phyloP scores from a whole-genome alignment of 352 stramenopile species.

The Phytophthora niederhauseri region DNA sequence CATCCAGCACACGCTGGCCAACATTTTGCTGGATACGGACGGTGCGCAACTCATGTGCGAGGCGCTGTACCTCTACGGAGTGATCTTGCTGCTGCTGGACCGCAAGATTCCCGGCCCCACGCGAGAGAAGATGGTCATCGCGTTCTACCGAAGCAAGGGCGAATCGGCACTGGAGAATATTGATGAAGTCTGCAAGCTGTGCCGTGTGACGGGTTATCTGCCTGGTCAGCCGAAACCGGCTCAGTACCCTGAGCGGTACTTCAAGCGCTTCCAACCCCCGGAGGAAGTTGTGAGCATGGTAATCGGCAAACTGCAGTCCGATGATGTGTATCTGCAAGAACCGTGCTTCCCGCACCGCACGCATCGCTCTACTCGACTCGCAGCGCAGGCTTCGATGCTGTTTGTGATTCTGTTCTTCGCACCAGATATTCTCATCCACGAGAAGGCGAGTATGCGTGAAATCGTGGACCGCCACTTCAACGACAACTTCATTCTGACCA shows the following conservation, averaged over 20 bases:
- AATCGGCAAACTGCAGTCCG: slow-evolving; percentile 93
- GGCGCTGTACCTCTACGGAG: slow-evolving; percentile 94
- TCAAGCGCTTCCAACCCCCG: slow-evolving; percentile 87
- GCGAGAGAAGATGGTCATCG: slow-evolving; percentile 94
- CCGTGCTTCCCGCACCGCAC: slow-evolving; percentile 93
- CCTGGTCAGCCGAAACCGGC: slow-evolving; percentile 83
- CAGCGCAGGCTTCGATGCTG: slow-evolving; percentile 93
- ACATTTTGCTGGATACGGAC: slow-evolving; percentile 94
- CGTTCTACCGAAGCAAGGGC: slow-evolving; percentile 88
- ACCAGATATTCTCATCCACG: slow-evolving; percentile 91
- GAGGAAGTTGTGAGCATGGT: slow-evolving; percentile 93
- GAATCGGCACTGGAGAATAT: slow-evolving; percentile 91
- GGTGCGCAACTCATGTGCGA: slow-evolving; percentile 95
- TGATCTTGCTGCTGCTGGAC: slow-evolving; percentile 95
- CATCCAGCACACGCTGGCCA: slow-evolving; percentile 95
- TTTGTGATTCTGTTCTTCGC: slow-evolving; percentile 97
- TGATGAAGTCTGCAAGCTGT: slow-evolving; percentile 93
- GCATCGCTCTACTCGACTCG: slow-evolving; percentile 92
- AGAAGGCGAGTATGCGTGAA: slow-evolving; percentile 93
- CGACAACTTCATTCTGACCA: slow-evolving; percentile 96
- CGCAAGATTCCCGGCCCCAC: slow-evolving; percentile 88
- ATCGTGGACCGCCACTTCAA: slow-evolving; percentile 97
- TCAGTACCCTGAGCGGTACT: slow-evolving; percentile 89
- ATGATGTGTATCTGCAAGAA: slow-evolving; percentile 95
- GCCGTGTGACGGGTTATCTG: slow-evolving; percentile 90